Evolutionary conservation across 345 rosid genomes (phyloP), one percentile per base, ranked within the genome.

Genomic region (Salix dunnii): DNA sequence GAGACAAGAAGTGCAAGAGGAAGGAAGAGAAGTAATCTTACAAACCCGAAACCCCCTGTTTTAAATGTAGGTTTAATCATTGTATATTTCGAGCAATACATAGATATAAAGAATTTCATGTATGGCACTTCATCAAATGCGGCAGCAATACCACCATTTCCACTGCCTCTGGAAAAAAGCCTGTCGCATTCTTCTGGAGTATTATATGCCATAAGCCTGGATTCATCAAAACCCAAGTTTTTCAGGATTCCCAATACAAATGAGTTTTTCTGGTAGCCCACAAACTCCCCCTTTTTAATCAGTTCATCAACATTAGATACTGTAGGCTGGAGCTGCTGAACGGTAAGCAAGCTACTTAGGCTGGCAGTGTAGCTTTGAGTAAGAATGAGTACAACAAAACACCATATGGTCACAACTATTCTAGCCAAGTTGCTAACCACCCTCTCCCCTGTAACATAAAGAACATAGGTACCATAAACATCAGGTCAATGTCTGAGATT

Each of bases 331-430:
- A 90, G 79, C 55, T 85, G 79, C 0, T 90, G 85, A 2, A 90
- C 84, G 0, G 92, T 89, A 8, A 92, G 72, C 9, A 86, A 76
- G 1, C 95, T 87, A 0, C 91, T 78, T 17, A 91, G 85, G 71
- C 86, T 91, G 18, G 96, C 96, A 0, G 97, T 86, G 79, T 90
- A 91, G 21, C 96, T 89, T 63, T 90, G 92, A 1, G 86, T 89
- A 18, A 93, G 78, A 91, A 40, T 84, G 0, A 93, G 90, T 1
- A 89, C 90, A 5, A 88, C 80, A 11, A 89, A 90, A n/a, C 84
- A 85, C 92, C 93, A 91, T 63, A 86, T 68, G 61, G 89, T 60
- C 33, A 89, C 80, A 76, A 93, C 82, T 5, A 82, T 0, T 68
- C 91, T 75, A 0, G 90, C 83, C 48, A 84, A 72, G 48, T 87